Conservation (phyloP, 371 early-diverging fungal genomes). For the Rhizopus sp. region DNA sequence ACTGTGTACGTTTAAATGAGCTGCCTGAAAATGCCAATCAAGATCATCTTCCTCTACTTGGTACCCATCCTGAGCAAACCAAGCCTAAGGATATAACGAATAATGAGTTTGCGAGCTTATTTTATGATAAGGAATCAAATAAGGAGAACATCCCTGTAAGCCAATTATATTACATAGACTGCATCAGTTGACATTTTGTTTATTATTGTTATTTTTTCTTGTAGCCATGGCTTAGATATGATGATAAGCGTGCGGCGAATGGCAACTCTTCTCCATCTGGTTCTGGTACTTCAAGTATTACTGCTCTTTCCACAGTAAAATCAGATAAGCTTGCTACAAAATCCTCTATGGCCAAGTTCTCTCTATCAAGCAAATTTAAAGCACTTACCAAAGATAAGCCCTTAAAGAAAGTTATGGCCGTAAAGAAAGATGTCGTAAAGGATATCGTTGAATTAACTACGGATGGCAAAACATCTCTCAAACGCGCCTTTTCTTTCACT, state of each 20-base stretch:
- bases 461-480: neutral
- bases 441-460: neutral
- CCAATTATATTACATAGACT: too few relatives aligned
- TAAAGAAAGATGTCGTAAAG: neutral
- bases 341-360: too few relatives aligned
- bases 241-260: neutral
- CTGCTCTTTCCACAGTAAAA: neutral
- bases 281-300: neutral
- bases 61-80: constrained; percentile 4
- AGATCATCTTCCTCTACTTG: constrained; percentile 14
- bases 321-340: neutral
- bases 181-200: neutral
- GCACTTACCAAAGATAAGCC: neutral
- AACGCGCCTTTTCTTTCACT: neutral
- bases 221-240: neutral
- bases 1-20: constrained; percentile 59
- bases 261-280: neutral
- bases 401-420: neutral
- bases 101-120: neutral
- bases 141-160: constrained; percentile 5
- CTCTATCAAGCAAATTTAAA: neutral
- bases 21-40: constrained; percentile 36
- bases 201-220: neutral
- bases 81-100: neutral
- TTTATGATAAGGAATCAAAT: neutral